Evolutionary conservation across 345 rosid genomes (phyloP).

Genomic region (Aegle marmelos): DNA sequence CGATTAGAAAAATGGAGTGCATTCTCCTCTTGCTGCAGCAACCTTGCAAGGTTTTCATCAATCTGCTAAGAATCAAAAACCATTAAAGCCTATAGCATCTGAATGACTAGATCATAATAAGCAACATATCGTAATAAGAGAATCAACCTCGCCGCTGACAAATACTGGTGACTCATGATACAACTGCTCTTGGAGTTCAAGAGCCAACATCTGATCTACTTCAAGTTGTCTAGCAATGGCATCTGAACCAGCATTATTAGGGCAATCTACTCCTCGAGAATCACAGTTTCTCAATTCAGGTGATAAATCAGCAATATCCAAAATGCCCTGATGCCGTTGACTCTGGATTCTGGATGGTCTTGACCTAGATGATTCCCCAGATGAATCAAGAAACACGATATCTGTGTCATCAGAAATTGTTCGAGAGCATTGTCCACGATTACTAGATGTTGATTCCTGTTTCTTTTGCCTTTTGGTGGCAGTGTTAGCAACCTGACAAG

Average conservation of each 20-base stretch:
- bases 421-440: conserved; percentile 35
- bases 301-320: conserved; percentile 40
- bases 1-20: conserved; percentile 30
- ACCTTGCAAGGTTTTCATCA: conserved; percentile 58
- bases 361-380: conserved; percentile 54
- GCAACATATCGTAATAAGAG: conserved; percentile 5
- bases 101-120: background rate
- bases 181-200: conserved; percentile 85
- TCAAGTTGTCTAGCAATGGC: conserved; percentile 73
- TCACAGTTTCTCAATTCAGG: conserved; percentile 30
- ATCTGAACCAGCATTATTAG: conserved; percentile 40
- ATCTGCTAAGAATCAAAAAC: conserved; percentile 38
- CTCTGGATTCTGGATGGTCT: conserved; percentile 45
- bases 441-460: conserved; percentile 33
- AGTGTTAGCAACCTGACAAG: conserved; percentile 10
- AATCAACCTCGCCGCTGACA: conserved; percentile 47
- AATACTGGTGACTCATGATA: conserved; percentile 50
- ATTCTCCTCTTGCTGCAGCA: conserved; percentile 64
- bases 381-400: conserved; percentile 47
- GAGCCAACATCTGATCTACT: conserved; percentile 88
- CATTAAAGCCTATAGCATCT: conserved; percentile 6
- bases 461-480: conserved; percentile 36
- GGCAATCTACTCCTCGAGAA: conserved; percentile 21
- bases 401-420: conserved; percentile 41
- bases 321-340: conserved; percentile 26